These are phyloP conservation scores for Penicillium sp. DNA, from an alignment of 2,329 filamentous ascomycete genomes.

Conservation along the genomic window DNA sequence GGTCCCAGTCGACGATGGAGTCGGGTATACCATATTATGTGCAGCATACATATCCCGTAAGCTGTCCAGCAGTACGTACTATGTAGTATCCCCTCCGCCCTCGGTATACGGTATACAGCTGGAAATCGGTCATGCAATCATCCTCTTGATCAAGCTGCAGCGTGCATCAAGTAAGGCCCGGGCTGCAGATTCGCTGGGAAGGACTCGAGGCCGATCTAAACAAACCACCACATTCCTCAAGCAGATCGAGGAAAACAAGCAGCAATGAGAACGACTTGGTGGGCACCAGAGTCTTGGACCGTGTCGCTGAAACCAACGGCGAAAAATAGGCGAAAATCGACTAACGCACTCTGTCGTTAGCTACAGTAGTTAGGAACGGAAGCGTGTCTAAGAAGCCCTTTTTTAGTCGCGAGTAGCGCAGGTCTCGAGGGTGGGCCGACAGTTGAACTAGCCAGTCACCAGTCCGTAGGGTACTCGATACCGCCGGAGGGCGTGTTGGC, in stretches of 20 bases:
- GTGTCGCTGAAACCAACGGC: neutral
- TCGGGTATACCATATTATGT: neutral
- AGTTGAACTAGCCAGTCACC: neutral
- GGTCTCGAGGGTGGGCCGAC: neutral
- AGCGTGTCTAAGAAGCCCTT: neutral
- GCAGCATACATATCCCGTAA: neutral
- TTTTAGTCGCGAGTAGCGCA: constrained; percentile 19
- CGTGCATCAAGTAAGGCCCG: constrained; percentile 25
- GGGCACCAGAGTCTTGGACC: neutral
- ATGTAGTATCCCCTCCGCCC: neutral
- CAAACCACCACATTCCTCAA: constrained; percentile 15
- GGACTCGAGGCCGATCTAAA: constrained; percentile 26
- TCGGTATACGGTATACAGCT: neutral
- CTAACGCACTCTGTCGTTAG: neutral
- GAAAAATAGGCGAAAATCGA: neutral
- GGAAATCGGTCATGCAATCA: neutral
- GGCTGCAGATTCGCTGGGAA: constrained; percentile 16
- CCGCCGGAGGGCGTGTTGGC: neutral
- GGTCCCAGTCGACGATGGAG: neutral
- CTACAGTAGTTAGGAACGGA: neutral
- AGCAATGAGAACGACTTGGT: too few relatives aligned
- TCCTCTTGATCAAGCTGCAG: constrained; percentile 7
- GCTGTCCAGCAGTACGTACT: neutral
- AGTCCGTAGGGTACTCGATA: neutral
- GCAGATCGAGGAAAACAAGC: neutral